Evolutionary conservation across 2,329 filamentous ascomycete genomes (phyloP), one percentile per base, ranked within the genome.

Genomic region (Sclerotinia borealis): DNA sequence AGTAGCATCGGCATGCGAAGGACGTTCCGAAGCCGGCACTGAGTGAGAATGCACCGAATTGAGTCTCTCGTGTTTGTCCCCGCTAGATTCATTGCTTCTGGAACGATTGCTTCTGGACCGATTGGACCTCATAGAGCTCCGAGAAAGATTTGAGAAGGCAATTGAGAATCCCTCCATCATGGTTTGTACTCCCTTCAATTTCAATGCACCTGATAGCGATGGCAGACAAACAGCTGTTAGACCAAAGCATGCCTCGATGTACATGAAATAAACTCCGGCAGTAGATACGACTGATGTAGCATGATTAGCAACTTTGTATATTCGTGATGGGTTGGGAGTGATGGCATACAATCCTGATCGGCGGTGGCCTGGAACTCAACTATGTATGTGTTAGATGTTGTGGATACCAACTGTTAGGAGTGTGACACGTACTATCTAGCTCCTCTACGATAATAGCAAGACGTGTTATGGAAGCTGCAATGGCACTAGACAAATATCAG

Each of bases 391-490:
- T 51, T 34, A 31, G 27, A 51, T n/a, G 29, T 13, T 8, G 25
- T 13, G 25, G n/a, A n/a, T n/a, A n/a, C 17, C 48, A n/a, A n/a
- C 22, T 31, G 11, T 7, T 51, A 34, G 25, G 25, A 34, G 11
- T 34, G n/a, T 51, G 25, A 34, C 13, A 51, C 48, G 11, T 51
- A 51, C 48, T 29, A 19, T 51, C 34, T 34, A 51, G 22, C 29
- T 51, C 48, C 29, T 51, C 25, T 15, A 51, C 48, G 27, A 51
- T 51, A 51, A 51, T 51, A 8, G n/a, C 48, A 51, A 51, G 48
- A 34, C 48, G 48, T 51, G 48, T 51, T 15, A 51, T 51, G 48
- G 48, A 51, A 51, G 48, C 48, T 51, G 48, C 48, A 51, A 51
- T 34, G 29, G 48, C 48, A 19, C 48, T 51, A 34, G n/a, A 51